Evolutionary conservation across 169 alveolate genomes (phyloP).

Genomic region (Cytauxzoon felis): DNA sequence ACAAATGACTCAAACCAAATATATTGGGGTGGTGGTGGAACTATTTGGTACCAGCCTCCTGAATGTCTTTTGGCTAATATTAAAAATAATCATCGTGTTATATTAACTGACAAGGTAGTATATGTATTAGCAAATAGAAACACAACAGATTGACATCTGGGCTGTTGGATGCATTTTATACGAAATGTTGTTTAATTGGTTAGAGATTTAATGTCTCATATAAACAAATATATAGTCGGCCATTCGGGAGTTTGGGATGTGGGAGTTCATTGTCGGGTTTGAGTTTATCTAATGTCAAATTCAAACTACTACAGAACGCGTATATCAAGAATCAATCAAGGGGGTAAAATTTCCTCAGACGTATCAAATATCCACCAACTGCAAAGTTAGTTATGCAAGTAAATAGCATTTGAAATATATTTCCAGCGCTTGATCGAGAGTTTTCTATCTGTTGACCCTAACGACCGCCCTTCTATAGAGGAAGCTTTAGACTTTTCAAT

Average conservation of each 20-base stretch:
- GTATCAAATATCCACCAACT: conserved; percentile 42
- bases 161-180: conserved; percentile 87
- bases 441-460: conserved; percentile 55
- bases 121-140: neutral
- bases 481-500: conserved; percentile 49
- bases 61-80: conserved; percentile 76
- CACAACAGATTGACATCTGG: conserved; percentile 83
- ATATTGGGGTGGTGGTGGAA: conserved; percentile 86
- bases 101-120: conserved; percentile 64
- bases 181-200: conserved; percentile 81
- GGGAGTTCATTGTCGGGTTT: conserved; percentile 56
- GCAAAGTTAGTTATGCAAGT: conserved; percentile 27
- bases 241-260: conserved; percentile 50
- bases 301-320: conserved; percentile 49
- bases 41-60: conserved; percentile 88
- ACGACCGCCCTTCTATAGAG: conserved; percentile 55
- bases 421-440: conserved; percentile 35
- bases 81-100: conserved; percentile 64
- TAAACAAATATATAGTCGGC: conserved; percentile 62
- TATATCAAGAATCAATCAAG: conserved; percentile 46
- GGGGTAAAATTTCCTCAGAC: conserved; percentile 61
- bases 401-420: neutral
- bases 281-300: neutral
- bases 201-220: conserved; percentile 50
- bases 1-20: conserved; percentile 66